Evolutionary conservation across 2,329 filamentous ascomycete species (phyloP).

Genomic region (Celoporthe dispersa): DNA sequence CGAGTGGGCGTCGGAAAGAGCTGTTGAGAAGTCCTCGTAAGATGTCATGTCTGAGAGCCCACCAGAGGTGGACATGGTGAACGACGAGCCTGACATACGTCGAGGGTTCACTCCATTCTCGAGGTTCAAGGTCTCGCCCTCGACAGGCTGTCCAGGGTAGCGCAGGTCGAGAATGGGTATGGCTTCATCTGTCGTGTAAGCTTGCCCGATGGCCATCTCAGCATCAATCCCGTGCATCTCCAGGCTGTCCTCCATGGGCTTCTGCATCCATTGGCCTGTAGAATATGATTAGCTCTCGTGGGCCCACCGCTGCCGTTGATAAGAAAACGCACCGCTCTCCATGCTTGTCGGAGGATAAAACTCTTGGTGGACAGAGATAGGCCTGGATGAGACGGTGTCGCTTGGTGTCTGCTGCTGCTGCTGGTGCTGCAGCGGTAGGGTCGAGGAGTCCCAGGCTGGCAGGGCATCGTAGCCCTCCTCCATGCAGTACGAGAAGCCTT

Average conservation of each 20-base stretch:
- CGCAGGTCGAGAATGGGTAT: conserved; percentile 66
- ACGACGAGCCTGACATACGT: conserved; percentile 73
- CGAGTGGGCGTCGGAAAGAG: conserved; percentile 68
- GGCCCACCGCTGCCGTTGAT: conserved; percentile 12
- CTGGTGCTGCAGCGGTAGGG: conserved; percentile 47
- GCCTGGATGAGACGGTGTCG: conserved; percentile 56
- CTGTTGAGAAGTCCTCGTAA: conserved; percentile 72
- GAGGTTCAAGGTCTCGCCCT: conserved; percentile 55
- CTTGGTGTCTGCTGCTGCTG: conserved; percentile 44
- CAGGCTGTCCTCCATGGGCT: conserved; percentile 60
- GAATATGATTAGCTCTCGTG: conserved; percentile 33
- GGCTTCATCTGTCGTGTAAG: conserved; percentile 65
- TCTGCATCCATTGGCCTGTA: conserved; percentile 56
- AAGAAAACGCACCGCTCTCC: conserved; percentile 52
- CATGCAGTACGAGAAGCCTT: conserved; percentile 64
- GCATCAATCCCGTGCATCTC: conserved; percentile 60
- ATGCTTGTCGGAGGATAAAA: conserved; percentile 56
- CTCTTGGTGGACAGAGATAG: conserved; percentile 62
- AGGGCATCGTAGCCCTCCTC: conserved; percentile 57
- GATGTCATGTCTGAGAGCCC: conserved; percentile 70
- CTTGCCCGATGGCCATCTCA: conserved; percentile 65
- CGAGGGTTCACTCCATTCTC: conserved; percentile 60
- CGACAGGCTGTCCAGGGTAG: conserved; percentile 52
- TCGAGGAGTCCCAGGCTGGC: conserved; percentile 62
- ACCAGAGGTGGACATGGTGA: conserved; percentile 71